Base-by-base conservation (phyloP, 768 basidiomycete genomes). In the Termitomyces bulborhizus region DNA sequence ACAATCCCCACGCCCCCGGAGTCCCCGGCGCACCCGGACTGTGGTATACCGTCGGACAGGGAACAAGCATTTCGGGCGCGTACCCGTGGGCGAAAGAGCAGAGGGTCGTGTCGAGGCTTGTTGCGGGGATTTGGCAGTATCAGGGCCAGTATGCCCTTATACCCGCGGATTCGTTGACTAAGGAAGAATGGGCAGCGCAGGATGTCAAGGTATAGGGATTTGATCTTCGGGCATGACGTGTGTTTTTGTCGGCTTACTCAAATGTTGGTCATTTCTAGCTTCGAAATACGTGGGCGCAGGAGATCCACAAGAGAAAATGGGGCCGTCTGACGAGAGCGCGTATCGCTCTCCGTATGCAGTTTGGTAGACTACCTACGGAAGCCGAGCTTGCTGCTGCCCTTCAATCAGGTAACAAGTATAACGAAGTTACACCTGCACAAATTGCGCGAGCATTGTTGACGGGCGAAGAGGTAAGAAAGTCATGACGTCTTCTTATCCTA, bases 1-100 rank as follows among this genome's bases (percentile, higher is more conserved):
- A 63, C 40, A 69, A 74, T 40, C 71, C 73, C 1, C 62, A 72
- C 21, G 73, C 67, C 9, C 76, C 73, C 1, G 56, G 69, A 49
- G 40, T 68, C 13, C 70, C 73, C 0, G 73, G 74, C 0, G 64
- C 66, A 0, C 67, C 66, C 0, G 74, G 75, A 0, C 54, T 77
- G 0, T 70, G 60, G 52, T 72, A 73, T 32, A 47, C 50, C 11
- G 26, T 55, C 15, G 56, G 40, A 5, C 50, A 51, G 31, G 36
- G 11, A 21, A 21, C 8, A 32, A 41, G 24, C 6, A 34, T 55
- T 9, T 12, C 11, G 4, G 42, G 41, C n/a, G 46, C 51, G n/a
- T 15, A 57, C 29, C 43, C 46, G 6, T 54, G 55, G 51, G 4
- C 39, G 3, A 48, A 56, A 31, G 24, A 24, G 9, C 44, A 42